Conservation (phyloP, 768 basidiomycete genomes). For the Hypsizygus marmoreus region DNA sequence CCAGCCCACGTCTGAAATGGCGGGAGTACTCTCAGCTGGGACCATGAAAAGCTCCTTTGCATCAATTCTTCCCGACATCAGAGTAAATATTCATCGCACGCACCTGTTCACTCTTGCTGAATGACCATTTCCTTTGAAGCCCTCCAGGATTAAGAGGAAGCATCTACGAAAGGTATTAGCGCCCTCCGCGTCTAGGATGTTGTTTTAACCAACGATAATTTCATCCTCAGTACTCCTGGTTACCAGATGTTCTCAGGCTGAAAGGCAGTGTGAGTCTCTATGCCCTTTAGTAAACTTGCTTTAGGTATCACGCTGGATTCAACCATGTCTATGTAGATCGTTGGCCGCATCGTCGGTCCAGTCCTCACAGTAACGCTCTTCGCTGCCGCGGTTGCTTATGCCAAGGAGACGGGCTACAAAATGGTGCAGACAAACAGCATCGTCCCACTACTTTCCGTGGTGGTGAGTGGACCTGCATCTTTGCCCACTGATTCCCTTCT, state of each 20-base stretch:
- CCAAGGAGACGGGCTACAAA: constrained; percentile 54
- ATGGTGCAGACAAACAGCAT: constrained; percentile 80
- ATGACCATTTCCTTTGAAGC: constrained; percentile 20
- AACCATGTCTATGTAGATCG: constrained; percentile 51
- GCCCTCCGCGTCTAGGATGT: neutral
- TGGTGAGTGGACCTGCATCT: constrained; percentile 53
- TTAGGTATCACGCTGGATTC: constrained; percentile 8
- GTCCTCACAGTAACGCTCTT: constrained; percentile 84
- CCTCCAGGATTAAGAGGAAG: constrained; percentile 50
- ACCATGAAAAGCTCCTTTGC: constrained; percentile 31
- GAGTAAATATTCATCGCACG: constrained; percentile 14
- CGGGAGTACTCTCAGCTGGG: constrained; percentile 14
- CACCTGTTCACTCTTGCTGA: constrained; percentile 1
- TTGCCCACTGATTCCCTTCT: constrained; percentile 2
- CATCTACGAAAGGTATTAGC: constrained; percentile 50
- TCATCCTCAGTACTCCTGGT: constrained; percentile 73
- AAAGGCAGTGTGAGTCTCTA: constrained; percentile 73
- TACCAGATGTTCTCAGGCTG: constrained; percentile 83
- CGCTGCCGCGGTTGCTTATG: constrained; percentile 61
- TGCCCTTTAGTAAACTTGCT: neutral
- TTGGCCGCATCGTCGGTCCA: constrained; percentile 73
- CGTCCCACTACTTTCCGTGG: constrained; percentile 85
- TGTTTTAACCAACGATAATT: constrained; percentile 2
- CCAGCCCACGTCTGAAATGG: constrained; percentile 6
- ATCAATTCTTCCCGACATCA: constrained; percentile 30